A percentile compares a stretch with the other conserved stretches of the same genome.
These are phyloP conservation scores for Pythium aphanidermatum DNA, from an alignment of 352 stramenopile genomes.

Conservation along the genomic window DNA sequence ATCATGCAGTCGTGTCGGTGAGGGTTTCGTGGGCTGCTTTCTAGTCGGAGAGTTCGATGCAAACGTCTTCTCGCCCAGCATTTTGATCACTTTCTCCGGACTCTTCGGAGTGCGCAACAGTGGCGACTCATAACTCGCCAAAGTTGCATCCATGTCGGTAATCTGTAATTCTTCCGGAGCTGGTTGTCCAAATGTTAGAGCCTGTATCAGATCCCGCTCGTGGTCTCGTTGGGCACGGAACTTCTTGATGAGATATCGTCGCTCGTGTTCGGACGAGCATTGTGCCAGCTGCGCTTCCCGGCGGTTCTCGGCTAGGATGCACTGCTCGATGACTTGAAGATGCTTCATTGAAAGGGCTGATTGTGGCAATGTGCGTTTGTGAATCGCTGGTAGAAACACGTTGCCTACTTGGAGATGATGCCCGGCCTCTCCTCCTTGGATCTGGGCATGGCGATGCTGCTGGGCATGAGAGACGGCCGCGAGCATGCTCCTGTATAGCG, in stretches of 20 bases:
- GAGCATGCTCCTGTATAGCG: constrained; percentile 42
- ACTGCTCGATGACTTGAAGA: constrained; percentile 68
- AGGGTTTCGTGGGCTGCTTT: constrained; percentile 4
- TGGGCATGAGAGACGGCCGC: constrained; percentile 37
- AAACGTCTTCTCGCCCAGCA: constrained; percentile 16
- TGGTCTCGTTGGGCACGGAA: constrained; percentile 49
- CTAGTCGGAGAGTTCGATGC: background rate
- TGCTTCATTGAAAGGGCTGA: constrained; percentile 41
- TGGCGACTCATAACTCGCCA: constrained; percentile 4
- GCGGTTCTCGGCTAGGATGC: constrained; percentile 63
- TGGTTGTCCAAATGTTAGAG: constrained; percentile 43
- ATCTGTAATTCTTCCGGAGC: constrained; percentile 26
- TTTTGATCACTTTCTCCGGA: constrained; percentile 11
- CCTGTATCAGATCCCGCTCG: constrained; percentile 48
- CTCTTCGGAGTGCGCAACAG: background rate
- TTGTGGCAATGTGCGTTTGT: constrained; percentile 16
- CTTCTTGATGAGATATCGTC: constrained; percentile 41
- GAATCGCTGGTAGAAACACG: constrained; percentile 54
- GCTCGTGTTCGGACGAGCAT: constrained; percentile 41
- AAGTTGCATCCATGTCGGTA: constrained; percentile 19
- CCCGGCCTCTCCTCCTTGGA: constrained; percentile 25
- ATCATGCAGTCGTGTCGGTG: too few relatives aligned
- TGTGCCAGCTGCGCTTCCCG: constrained; percentile 49
- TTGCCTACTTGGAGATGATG: constrained; percentile 49
- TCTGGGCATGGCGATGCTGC: constrained; percentile 26